Conservation (phyloP, 2,329 filamentous ascomycete species). For the Fusarium temperatum region DNA sequence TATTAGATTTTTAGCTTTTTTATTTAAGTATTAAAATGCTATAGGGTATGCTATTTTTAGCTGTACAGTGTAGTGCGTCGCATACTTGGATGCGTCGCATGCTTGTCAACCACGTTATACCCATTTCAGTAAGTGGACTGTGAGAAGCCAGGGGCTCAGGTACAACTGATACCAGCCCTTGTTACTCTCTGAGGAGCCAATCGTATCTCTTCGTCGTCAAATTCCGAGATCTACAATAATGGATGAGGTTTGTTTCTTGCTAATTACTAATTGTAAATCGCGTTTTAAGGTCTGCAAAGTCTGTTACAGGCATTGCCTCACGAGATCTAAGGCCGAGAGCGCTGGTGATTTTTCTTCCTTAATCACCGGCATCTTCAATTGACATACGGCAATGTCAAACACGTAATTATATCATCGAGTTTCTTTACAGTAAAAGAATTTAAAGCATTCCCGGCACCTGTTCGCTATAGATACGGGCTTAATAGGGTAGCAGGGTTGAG, state of each 20-base stretch:
- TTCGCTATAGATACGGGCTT: neutral
- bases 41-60: too few species aligned
- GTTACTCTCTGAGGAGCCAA: neutral
- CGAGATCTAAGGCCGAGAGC: neutral
- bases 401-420: neutral
- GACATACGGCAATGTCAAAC: neutral
- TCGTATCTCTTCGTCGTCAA: neutral
- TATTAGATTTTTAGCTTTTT: too few species aligned
- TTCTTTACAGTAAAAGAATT: neutral
- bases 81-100: too few species aligned
- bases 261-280: neutral
- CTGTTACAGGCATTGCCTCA: neutral
- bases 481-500: too few species aligned
- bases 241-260: neutral
- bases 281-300: neutral
- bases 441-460: neutral
- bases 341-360: too few species aligned
- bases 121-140: neutral
- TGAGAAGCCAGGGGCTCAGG: neutral
- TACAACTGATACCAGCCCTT: neutral
- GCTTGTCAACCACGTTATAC: too few species aligned
- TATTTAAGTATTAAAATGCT: too few species aligned
- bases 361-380: neutral
- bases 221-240: neutral
- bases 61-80: too few species aligned